These are phyloP conservation scores for Ceratopteris richardii DNA, from an alignment of 75 land plant species.

Conservation along the genomic window DNA sequence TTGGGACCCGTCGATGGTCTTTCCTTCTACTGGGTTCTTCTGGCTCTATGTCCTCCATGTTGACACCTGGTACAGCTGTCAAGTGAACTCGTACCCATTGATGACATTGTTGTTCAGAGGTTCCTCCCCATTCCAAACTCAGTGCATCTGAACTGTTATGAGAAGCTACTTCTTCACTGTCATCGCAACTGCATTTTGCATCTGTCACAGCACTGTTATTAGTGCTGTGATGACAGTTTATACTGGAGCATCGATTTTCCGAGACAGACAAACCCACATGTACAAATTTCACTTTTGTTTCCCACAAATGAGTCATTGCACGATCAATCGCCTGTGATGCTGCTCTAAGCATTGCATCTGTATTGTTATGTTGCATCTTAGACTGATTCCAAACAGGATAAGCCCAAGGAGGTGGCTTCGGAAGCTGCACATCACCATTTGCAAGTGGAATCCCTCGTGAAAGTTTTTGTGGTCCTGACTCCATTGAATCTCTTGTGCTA, in stretches of 20 bases:
- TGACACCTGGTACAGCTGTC: slow-evolving; percentile 83
- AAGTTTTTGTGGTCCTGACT: slow-evolving; percentile 42
- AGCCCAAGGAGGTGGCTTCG: slow-evolving; percentile 99
- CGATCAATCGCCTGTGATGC: slow-evolving; percentile 96
- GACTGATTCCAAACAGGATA: slow-evolving; percentile 75
- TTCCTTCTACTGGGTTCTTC: slow-evolving; percentile 60
- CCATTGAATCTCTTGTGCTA: slow-evolving; percentile 16
- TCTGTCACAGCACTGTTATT: neutral
- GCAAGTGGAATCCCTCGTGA: slow-evolving; percentile 95
- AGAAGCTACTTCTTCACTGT: neutral
- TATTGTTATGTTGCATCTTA: slow-evolving; percentile 44
- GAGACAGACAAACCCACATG: slow-evolving; percentile 58
- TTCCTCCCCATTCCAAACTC: slow-evolving; percentile 4
- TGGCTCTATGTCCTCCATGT: slow-evolving; percentile 87
- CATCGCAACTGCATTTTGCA: slow-evolving; percentile 1
- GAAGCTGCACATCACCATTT: slow-evolving; percentile 88
- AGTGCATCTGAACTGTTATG: neutral
- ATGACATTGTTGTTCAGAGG: slow-evolving; percentile 11
- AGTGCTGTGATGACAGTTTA: neutral
- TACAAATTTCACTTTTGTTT: slow-evolving; percentile 88
- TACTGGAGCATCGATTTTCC: neutral
- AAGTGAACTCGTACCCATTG: slow-evolving; percentile 72
- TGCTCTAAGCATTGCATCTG: slow-evolving; percentile 70
- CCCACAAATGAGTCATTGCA: slow-evolving; percentile 88
- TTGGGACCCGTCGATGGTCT: slow-evolving; percentile 97